Evolutionary conservation across 257 asterid species (phyloP).

Genomic region (Lithospermum erythrorhizon): DNA sequence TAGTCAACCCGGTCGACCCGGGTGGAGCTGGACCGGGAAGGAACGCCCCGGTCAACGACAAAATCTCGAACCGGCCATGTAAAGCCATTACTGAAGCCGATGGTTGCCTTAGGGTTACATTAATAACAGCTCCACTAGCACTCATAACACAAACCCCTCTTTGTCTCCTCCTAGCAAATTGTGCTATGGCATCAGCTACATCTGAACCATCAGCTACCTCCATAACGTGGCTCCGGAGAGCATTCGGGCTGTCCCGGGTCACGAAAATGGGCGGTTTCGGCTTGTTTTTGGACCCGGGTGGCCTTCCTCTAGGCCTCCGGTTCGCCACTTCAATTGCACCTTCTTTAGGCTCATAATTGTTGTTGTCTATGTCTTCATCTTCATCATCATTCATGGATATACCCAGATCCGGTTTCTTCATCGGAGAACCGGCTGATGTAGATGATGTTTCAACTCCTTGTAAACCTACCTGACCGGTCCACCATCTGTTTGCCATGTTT

Average conservation of each 20-base stretch:
- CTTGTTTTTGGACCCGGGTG: constrained; percentile 13
- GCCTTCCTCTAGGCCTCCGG: constrained; percentile 10
- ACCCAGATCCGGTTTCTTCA: constrained; percentile 7
- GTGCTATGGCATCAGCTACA: constrained; percentile 7
- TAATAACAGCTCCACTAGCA: constrained; percentile 10
- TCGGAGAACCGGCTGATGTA: constrained; percentile 3
- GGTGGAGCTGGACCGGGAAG: constrained; percentile 9
- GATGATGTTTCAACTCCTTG: background rate
- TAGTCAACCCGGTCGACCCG: constrained; percentile 9
- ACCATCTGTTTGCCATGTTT: constrained; percentile 10
- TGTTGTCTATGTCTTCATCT: constrained; percentile 8
- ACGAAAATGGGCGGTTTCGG: constrained; percentile 11
- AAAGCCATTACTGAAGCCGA: constrained; percentile 1
- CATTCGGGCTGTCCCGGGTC: constrained; percentile 13
- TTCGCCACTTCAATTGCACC: constrained; percentile 7
- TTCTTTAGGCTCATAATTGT: constrained; percentile 4
- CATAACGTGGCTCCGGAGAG: constrained; percentile 12
- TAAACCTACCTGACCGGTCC: constrained; percentile 5
- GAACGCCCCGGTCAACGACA: constrained; percentile 11
- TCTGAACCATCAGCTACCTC: constrained; percentile 12
- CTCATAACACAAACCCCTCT: constrained; percentile 13
- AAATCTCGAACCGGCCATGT: constrained; percentile 11
- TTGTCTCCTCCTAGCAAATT: constrained; percentile 12
- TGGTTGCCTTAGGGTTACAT: constrained; percentile 10
- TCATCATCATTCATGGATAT: constrained; percentile 12